Evolutionary conservation across 768 basidiomycete genomes (phyloP), one percentile per base, ranked within the genome.

Genomic region (Pleurotus platypus): DNA sequence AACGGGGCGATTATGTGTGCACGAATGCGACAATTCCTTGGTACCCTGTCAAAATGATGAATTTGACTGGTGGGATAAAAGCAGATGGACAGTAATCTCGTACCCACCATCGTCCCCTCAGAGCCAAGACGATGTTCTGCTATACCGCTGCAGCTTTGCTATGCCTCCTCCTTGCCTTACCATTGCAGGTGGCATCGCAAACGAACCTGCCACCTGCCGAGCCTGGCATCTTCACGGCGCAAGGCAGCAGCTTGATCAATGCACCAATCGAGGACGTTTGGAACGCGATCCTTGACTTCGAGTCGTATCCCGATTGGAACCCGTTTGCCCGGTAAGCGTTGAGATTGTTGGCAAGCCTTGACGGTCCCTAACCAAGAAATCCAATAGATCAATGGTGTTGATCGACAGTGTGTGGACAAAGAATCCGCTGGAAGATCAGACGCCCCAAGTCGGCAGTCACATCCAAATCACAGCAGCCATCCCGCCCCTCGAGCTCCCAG

Each of bases 221-320:
- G 7, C 54, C 57, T 16, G 75, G 75, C 2, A 70, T 80, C 0
- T 74, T 83, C 58, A 59, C 63, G 11, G 64, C 68, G 1, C 64
- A 66, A 20, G 68, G 73, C 15, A 75, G 75, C 7, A 63, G 69
- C 11, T 58, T 67, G 13, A 84, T 85, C 49, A 72, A 82, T 56
- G 81, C 83, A 4, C 80, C 82, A 3, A 67, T 77, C 26, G 70
- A 78, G 39, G 59, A 66, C 27, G 82, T 81, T 4, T 85, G 84
- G 84, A 59, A 66, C 6, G 69, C 75, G 4, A 61, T 85, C 49
- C 70, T 79, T 55, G 79, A 83, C 69, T 84, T 84, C 69, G 62
- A 66, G 2, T 66, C 73, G 4, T 85, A 85, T 60, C 64, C 65
- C 1, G 74, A 81, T 61, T 85, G 83, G 84, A 80, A 69, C 49